Evolutionary conservation across 2,329 filamentous ascomycete species (phyloP), one percentile per base, ranked within the genome.

Genomic region (Trichoderma breve): DNA sequence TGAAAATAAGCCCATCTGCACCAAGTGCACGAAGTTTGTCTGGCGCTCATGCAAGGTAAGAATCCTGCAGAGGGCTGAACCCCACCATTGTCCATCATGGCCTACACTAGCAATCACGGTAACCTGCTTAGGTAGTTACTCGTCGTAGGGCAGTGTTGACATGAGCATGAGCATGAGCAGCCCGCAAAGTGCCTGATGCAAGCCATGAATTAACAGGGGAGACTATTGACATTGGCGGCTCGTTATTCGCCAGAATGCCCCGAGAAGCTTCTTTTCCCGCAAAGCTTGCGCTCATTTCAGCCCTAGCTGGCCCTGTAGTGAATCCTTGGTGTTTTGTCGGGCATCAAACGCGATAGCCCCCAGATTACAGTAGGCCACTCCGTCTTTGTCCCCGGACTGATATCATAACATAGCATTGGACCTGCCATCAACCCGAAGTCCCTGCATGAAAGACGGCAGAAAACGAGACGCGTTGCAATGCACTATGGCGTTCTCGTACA

Each of bases 51-150:
- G 53, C 53, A 32, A 47, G 34, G 55, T 32, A 24, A 68, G 53
- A 60, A 60, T 68, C 65, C 53, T 68, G 53, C 65, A 68, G 55
- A 68, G 53, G 64, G 65, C 65, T 43, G 36, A 47, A 60, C 65
- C 65, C 65, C 65, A 47, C 65, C 65, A 60, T 68, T 47, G 58
- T 18, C 32, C 60, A 43, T 43, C 51, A 15, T 9, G 47, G 64
- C 34, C 30, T 39, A 21, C 36, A 39, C 24, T 26, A 57, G 53
- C 51, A 26, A 36, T 9, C 32, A 43, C 53, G 30, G 57, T 32
- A 60, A 30, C 18, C 28, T 34, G 18, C 30, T 60, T 32, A 3
- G 55, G 24, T 24, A 51, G 21, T 57, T 57, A 26, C 21, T 28
- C 3, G 6, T 15, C 26, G 18, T 58, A 32, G 55, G 43, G 55